phyloP scores from a whole-genome alignment of 2,329 filamentous ascomycete genomes.

The Rhinocladiella similis region DNA sequence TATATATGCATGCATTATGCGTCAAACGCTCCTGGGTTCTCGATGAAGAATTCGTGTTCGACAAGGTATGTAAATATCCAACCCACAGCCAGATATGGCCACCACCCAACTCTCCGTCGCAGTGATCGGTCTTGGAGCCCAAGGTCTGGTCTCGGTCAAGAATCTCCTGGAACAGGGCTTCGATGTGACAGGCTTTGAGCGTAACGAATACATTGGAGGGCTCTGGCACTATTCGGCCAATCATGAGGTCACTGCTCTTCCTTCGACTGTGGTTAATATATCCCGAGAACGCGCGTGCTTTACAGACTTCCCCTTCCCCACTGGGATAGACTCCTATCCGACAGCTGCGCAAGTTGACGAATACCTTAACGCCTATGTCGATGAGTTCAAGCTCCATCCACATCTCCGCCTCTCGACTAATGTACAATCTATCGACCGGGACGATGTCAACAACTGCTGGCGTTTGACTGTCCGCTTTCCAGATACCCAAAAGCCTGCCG shows the following conservation, averaged over 20 bases:
- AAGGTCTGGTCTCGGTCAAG: slow-evolving; percentile 45
- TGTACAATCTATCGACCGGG: slow-evolving; percentile 6
- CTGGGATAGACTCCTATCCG: slow-evolving; percentile 15
- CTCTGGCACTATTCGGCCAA: slow-evolving; percentile 46
- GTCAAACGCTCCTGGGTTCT: too few species aligned
- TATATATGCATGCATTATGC: too few species aligned
- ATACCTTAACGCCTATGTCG: slow-evolving; percentile 21
- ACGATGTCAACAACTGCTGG: slow-evolving; percentile 17
- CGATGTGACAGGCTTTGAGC: slow-evolving; percentile 45
- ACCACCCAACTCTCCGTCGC: not conserved
- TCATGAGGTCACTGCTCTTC: slow-evolving; percentile 14
- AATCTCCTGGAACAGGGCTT: slow-evolving; percentile 48
- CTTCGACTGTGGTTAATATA: slow-evolving; percentile 18
- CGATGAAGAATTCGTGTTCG: too few species aligned
- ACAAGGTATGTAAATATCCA: too few species aligned
- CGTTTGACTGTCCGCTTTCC: slow-evolving; percentile 9
- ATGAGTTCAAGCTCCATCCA: slow-evolving; percentile 15
- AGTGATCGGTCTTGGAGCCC: slow-evolving; percentile 17
- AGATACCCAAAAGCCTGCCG: not conserved
- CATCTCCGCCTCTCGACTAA: slow-evolving; percentile 20
- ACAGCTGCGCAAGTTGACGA: slow-evolving; percentile 18
- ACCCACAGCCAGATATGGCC: not conserved
- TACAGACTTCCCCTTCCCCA: slow-evolving; percentile 24
- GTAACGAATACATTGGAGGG: slow-evolving; percentile 43
- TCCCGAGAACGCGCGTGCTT: slow-evolving; percentile 20